Evolutionary conservation across 1,139 yeast genomes (phyloP).

Genomic region (Pichia inconspicua): DNA sequence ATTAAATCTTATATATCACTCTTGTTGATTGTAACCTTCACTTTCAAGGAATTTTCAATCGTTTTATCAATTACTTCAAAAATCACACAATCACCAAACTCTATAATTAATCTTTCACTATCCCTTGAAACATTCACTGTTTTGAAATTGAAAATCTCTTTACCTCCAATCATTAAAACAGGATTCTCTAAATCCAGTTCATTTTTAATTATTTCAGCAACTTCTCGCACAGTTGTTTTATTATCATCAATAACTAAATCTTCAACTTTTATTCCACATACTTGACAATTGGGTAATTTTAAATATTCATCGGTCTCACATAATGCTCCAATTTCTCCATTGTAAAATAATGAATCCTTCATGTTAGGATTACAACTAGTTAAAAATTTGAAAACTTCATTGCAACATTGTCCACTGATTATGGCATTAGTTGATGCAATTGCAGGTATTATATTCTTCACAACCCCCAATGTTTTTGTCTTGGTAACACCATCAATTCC

Average conservation of each 20-base stretch:
- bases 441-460: constrained; percentile 88
- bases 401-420: constrained; percentile 85
- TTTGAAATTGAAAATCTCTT: constrained; percentile 23
- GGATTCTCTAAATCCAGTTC: constrained; percentile 16
- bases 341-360: constrained; percentile 78
- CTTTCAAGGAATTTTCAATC: background rate
- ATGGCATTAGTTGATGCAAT: constrained; percentile 92
- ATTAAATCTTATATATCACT: background rate
- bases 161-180: constrained; percentile 14
- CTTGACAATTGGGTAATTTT: constrained; percentile 19
- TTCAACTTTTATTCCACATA: constrained; percentile 20
- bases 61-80: constrained; percentile 4
- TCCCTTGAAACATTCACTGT: background rate
- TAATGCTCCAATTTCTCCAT: constrained; percentile 25
- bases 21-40: background rate
- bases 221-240: constrained; percentile 9
- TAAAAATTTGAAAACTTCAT: constrained; percentile 74
- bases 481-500: constrained; percentile 69
- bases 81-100: background rate
- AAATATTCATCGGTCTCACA: constrained; percentile 22
- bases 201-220: constrained; percentile 13
- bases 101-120: background rate
- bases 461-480: constrained; percentile 73
- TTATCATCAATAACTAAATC: constrained; percentile 6
- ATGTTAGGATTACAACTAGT: constrained; percentile 62